These are phyloP conservation scores for Puccinia hordei DNA, from an alignment of 1,284 basidiomycete species.

Conservation along the genomic window DNA sequence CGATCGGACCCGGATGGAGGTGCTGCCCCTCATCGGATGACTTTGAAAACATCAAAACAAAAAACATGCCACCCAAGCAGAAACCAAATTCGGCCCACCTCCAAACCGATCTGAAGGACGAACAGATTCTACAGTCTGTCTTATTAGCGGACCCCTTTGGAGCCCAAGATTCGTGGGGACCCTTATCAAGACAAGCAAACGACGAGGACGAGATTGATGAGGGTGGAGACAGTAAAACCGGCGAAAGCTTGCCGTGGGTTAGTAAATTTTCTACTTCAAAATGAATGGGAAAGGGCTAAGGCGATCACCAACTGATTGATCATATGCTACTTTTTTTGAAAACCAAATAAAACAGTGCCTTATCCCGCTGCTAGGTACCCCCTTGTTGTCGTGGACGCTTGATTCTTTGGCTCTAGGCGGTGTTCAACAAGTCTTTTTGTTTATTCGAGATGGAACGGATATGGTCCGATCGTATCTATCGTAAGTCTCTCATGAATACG, in stretches of 20 bases:
- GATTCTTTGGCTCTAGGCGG: slow-evolving; percentile 88
- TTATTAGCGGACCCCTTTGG: slow-evolving; percentile 44
- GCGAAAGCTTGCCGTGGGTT: slow-evolving; percentile 32
- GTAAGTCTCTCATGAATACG: slow-evolving; percentile 62
- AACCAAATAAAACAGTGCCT: slow-evolving; percentile 68
- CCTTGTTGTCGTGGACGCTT: slow-evolving; percentile 92
- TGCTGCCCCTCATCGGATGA: too few relatives aligned
- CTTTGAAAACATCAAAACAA: neutral
- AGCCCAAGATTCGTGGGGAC: slow-evolving; percentile 40
- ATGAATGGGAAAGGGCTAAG: neutral
- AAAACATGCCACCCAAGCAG: slow-evolving; percentile 39
- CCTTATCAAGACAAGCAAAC: slow-evolving; percentile 25
- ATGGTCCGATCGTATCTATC: slow-evolving; percentile 77
- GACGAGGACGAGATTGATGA: slow-evolving; percentile 39
- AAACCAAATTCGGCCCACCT: slow-evolving; percentile 9
- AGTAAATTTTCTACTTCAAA: neutral
- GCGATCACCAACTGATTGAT: neutral
- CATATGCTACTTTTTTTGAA: neutral
- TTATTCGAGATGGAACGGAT: slow-evolving; percentile 79
- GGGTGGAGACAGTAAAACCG: neutral
- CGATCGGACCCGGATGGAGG: too few relatives aligned
- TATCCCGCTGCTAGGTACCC: slow-evolving; percentile 88
- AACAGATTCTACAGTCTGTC: slow-evolving; percentile 36
- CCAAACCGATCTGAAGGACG: slow-evolving; percentile 39
- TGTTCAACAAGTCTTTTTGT: slow-evolving; percentile 92